Evolutionary conservation across 805 yeast genomes (phyloP).

Genomic region (Pichia exigua): DNA sequence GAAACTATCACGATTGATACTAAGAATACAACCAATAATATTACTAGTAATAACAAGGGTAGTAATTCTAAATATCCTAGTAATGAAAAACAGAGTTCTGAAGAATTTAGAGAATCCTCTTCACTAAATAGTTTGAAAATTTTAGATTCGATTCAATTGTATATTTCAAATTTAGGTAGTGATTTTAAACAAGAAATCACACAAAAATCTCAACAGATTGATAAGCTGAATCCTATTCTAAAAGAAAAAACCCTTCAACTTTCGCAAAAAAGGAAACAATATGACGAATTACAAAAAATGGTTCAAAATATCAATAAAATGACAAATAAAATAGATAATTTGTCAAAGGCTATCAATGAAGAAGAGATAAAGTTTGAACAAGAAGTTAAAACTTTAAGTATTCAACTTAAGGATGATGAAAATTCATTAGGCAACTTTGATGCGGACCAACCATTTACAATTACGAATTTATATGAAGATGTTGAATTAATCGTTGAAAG

Average conservation of each 20-base stretch:
- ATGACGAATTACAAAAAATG: constrained; percentile 44
- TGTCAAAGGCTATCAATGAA: constrained; percentile 55
- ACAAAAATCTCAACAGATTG: constrained; percentile 44
- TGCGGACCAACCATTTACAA: constrained; percentile 88
- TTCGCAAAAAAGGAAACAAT: constrained; percentile 38
- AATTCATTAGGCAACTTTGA: constrained; percentile 54
- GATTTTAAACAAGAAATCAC: constrained; percentile 54
- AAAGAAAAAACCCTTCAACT: constrained; percentile 49
- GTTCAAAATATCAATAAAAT: constrained; percentile 39
- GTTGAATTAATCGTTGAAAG: constrained; percentile 28
- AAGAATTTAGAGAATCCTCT: background rate
- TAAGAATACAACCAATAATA: background rate
- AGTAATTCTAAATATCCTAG: background rate
- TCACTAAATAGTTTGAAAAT: constrained; percentile 30
- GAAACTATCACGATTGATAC: background rate
- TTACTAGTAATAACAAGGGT: background rate
- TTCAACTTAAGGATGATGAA: constrained; percentile 26
- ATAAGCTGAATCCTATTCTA: constrained; percentile 45
- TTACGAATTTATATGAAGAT: constrained; percentile 50
- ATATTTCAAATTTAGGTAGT: constrained; percentile 43
- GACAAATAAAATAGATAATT: constrained; percentile 47
- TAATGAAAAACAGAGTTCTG: background rate
- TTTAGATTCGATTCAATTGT: constrained; percentile 42
- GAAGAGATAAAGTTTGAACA: constrained; percentile 51
- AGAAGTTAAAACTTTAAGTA: constrained; percentile 26